Evolutionary conservation across 352 stramenopile genomes (phyloP), one percentile per base, ranked within the genome.

Genomic region (Phytopythium ostracodes): DNA sequence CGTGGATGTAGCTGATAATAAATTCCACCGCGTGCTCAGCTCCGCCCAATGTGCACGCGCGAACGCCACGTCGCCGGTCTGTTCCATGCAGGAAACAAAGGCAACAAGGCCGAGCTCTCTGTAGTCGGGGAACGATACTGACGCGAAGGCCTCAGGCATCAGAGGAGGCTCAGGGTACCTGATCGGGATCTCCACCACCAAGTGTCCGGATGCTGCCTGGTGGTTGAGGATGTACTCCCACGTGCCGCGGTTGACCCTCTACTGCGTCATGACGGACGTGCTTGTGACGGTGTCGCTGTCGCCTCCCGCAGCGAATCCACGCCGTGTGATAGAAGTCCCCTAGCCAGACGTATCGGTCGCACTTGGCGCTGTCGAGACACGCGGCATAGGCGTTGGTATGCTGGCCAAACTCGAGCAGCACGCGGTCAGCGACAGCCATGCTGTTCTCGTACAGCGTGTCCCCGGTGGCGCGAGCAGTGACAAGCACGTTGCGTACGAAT

Each of bases 241-340:
- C 2, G 57, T 72, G 14, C 65, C 65, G 20, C 7, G 33, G 7
- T 38, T 38, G 33, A 10, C 33, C 33, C 2, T 10, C 7, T 38
- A 10, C 33, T 38, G 33, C 33, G 10, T 38, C 33, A 38, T 15
- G 33, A 38, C 33, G 33, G 33, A 38, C 6, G 6, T 38, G 10
- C 7, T 38, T 2, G 56, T 33, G 56, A 73, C 66, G 10, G 15
- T n/a, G 31, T 42, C 29, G 56, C 63, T 58, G 46, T 65, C 63
- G 11, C 54, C 14, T 15, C 33, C 43, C 20, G 67, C 66, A 5
- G 56, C 68, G 64, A 58, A 70, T 70, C 5, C 67, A 63, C 3
- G 59, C 64, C 46, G 67, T 67, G 60, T 73, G 67, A 38, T 70
- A 73, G 40, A 73, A 73, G 53, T 73, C 59, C 18, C 67, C 63